Evolutionary conservation across 2,329 filamentous ascomycete species (phyloP).

Genomic region (Coniochaeta ligniaria): DNA sequence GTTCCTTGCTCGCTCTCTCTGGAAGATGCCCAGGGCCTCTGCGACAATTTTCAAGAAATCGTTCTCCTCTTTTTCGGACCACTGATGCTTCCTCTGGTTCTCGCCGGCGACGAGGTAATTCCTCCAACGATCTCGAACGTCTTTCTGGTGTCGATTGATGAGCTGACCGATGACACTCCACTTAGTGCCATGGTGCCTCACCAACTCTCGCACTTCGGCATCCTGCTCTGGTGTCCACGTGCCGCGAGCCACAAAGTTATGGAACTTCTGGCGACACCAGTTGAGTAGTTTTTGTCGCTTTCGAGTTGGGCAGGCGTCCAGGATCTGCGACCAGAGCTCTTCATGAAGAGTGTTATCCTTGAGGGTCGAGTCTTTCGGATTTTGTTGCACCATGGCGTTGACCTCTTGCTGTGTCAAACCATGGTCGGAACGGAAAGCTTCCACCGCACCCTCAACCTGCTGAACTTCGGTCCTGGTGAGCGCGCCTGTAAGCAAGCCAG

Average conservation of each 20-base stretch:
- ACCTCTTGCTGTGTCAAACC: conserved; percentile 12
- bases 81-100: conserved; percentile 43
- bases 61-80: conserved; percentile 55
- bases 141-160: conserved; percentile 57
- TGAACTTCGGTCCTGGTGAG: not conserved
- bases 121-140: conserved; percentile 63
- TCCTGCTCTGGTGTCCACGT: conserved; percentile 55
- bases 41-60: conserved; percentile 44
- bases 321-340: conserved; percentile 44
- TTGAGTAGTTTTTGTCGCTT: conserved; percentile 47
- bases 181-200: conserved; percentile 40
- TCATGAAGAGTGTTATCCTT: conserved; percentile 18
- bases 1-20: conserved; percentile 25
- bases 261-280: conserved; percentile 54
- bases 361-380: conserved; percentile 9
- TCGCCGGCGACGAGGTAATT: conserved; percentile 58
- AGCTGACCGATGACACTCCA: conserved; percentile 57
- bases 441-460: not conserved
- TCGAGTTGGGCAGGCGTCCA: conserved; percentile 39
- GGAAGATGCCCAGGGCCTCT: conserved; percentile 42
- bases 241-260: conserved; percentile 56
- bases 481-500: not conserved
- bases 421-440: not conserved
- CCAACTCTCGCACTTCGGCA: conserved; percentile 38
- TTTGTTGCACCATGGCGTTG: conserved; percentile 11